Base-by-base conservation (phyloP, 805 yeast genomes). In the Metschnikowia peoriensis region DNA sequence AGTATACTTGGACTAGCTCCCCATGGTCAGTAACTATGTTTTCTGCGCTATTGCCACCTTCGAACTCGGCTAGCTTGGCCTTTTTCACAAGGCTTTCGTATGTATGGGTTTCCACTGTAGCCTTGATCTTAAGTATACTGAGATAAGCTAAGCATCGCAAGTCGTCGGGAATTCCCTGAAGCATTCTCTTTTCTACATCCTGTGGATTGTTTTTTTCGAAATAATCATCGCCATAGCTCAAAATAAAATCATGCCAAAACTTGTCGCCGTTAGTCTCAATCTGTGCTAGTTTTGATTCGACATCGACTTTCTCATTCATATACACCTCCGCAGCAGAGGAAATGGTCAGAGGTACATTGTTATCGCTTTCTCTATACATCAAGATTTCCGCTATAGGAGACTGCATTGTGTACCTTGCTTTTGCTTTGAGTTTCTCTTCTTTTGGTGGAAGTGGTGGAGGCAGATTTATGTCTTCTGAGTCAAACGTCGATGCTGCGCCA, bases 111-210 rank as follows among this genome's bases (percentile, higher is more conserved):
- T 65, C 71, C 42, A 72, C 55, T 35, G 58, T 62, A 53, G 66
- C 60, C 46, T 65, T 61, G 2, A 73, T 64, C 49, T 68, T 69
- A 46, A 73, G 59, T 4, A 64, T 61, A 49, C 67, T 70, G 44
- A 69, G 58, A 50, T 75, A 75, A 0, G 70, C 66, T n/a, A 64
- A 50, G 4, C 67, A 60, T 41, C 77, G 60, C 43, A 68, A 56
- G 1, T 59, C 55, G 2, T 38, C 56, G 0, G 78, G 76, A 5
- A 75, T 65, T 0, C 77, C 76, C 4, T 49, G 38, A 1, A 60
- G 34, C 16, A 74, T 44, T 9, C 64, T 58, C 6, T 40, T n/a
- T 29, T 60, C 63, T 14, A 60, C 28, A 14, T 47, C 44, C 10
- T 47, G 50, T 12, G 47, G 43, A 28, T 50, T 43, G 41, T 52